These are phyloP conservation scores for Graphilbum ipis-grandicollis DNA, from an alignment of 2,329 filamentous ascomycete genomes.

Conservation along the genomic window DNA sequence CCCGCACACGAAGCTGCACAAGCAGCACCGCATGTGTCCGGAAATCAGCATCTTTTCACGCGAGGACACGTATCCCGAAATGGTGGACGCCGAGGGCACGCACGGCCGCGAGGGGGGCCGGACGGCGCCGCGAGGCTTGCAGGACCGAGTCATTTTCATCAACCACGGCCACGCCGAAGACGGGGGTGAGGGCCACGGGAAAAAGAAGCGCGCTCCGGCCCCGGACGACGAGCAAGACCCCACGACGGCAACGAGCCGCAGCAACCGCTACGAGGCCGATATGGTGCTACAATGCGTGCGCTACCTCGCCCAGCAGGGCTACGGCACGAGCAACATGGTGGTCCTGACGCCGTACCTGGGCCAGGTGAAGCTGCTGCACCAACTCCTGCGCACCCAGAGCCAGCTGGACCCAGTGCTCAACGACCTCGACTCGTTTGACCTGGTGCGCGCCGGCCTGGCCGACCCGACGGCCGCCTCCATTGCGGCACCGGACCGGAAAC, in stretches of 20 bases:
- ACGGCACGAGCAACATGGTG: slow-evolving; percentile 44
- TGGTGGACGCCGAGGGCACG: slow-evolving; percentile 37
- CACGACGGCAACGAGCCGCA: slow-evolving; percentile 24
- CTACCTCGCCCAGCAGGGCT: slow-evolving; percentile 52
- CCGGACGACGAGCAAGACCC: not conserved
- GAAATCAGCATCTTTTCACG: slow-evolving; percentile 46
- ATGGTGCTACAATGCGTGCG: slow-evolving; percentile 46
- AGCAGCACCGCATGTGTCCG: slow-evolving; percentile 53
- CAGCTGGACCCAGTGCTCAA: no score
- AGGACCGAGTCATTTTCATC: slow-evolving; percentile 45
- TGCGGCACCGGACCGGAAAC: slow-evolving; percentile 17
- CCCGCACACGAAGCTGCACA: slow-evolving; percentile 32
- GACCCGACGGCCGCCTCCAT: not conserved
- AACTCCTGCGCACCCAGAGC: no score
- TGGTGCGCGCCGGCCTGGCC: slow-evolving; percentile 39
- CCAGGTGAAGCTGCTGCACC: slow-evolving; percentile 32
- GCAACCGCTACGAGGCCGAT: slow-evolving; percentile 42
- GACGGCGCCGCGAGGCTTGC: slow-evolving; percentile 34
- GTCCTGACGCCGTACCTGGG: slow-evolving; percentile 51
- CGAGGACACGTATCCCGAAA: slow-evolving; percentile 41
- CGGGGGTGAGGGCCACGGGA: slow-evolving; percentile 39
- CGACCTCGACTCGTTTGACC: slow-evolving; percentile 41
- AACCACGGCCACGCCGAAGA: slow-evolving; percentile 41
- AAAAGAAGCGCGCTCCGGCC: slow-evolving; percentile 26
- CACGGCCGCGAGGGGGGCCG: slow-evolving; percentile 14